Base-by-base conservation (phyloP, 495 filamentous ascomycete genomes). In the Hypoxylon intermedium region DNA sequence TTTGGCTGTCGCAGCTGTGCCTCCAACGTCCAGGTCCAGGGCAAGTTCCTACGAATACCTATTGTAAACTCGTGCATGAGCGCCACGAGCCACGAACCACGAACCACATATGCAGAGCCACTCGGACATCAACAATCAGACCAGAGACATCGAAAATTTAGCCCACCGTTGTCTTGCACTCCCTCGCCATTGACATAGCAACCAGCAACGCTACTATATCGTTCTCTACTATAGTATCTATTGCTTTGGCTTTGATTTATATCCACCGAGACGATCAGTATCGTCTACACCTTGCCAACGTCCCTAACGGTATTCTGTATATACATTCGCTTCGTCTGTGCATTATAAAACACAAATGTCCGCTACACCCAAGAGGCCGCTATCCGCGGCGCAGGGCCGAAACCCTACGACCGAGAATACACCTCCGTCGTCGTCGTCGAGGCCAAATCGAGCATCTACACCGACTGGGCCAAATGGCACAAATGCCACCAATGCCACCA, bases 291-390 rank as follows among this genome's bases (percentile, higher is more conserved):
- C 9, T 26, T 24, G 5, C 3, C 23, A 19, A 30, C 42, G 28
- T 37, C 37, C 51, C 18, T 53, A 26, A 13, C 12, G 55, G 54
- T 51, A 31, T 44, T 53, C 56, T 57, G 62, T 57, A 57, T 49
- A 65, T 60, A 65, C 44, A 28, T 47, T 51, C 24, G 33, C 33
- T 52, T 46, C 48, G 31, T 55, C 46, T 9, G 30, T 38, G 40
- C 33, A 55, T 37, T 12, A 24, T 21, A 28, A 34, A 9, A 46
- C 16, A 45, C 52, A 53, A n/a, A 74, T 74, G 72, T 71, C 72
- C 64, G 73, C 78, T 42, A 72, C 69, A 65, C 73, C 74, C 19
- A 75, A 72, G 57, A 81, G 78, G 73, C 68, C 78, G 76, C 66
- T 70, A 60, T 23, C 76, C 63, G 60, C 71, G 68, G 50, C 67